phyloP scores from a whole-genome alignment of 805 yeast genomes.

The Pichia phayaonensis region DNA sequence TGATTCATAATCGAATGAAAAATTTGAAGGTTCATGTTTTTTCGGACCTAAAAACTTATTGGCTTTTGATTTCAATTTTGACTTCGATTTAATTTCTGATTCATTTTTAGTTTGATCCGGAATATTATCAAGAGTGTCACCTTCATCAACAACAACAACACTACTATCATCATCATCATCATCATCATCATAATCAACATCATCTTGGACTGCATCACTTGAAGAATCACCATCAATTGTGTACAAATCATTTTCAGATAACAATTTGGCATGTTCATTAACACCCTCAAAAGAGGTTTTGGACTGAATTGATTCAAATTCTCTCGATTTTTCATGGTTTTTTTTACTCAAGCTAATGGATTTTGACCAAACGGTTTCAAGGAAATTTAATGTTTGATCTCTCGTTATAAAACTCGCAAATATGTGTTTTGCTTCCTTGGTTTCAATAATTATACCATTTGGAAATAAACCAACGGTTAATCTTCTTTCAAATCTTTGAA shows the following conservation, averaged over 20 bases:
- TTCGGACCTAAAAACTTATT: constrained; percentile 44
- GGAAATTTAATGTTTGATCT: constrained; percentile 64
- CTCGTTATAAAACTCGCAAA: constrained; percentile 86
- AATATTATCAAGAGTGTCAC: constrained; percentile 15
- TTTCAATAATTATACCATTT: constrained; percentile 73
- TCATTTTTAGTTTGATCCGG: neutral
- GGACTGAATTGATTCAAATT: constrained; percentile 17
- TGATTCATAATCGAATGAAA: constrained; percentile 35
- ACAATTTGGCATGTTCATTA: constrained; percentile 1
- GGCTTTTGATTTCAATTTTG: too few species aligned
- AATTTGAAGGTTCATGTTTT: constrained; percentile 50
- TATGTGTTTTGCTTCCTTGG: constrained; percentile 54
- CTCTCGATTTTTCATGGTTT: constrained; percentile 21
- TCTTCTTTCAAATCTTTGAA: constrained; percentile 67
- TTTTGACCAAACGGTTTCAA: constrained; percentile 63
- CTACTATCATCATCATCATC: constrained; percentile 10
- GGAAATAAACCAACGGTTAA: constrained; percentile 86
- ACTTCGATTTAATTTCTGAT: neutral
- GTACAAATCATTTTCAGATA: constrained; percentile 26
- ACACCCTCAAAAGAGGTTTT: constrained; percentile 11
- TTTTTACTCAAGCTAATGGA: constrained; percentile 27
- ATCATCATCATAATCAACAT: constrained; percentile 21
- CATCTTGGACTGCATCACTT: constrained; percentile 11
- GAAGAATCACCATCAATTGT: constrained; percentile 28
- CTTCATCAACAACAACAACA: constrained; percentile 8